Evolutionary conservation across 495 filamentous ascomycete genomes (phyloP).

Genomic region (Trichoderma reesei): DNA sequence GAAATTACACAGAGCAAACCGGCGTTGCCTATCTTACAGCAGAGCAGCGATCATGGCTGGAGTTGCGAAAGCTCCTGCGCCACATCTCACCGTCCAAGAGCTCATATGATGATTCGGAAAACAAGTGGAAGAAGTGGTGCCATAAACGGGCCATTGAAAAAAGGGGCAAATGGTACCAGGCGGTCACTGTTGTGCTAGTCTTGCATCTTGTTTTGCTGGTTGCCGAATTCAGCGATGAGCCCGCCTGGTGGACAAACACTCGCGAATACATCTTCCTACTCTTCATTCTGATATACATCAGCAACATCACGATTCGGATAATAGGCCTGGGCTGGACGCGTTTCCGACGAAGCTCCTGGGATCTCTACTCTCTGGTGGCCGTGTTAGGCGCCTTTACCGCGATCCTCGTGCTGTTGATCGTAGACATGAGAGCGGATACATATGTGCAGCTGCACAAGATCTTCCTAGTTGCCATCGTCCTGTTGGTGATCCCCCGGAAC

Average conservation of each 20-base stretch:
- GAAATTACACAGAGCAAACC: constrained; percentile 97
- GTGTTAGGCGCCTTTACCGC: constrained; percentile 78
- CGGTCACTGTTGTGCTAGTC: constrained; percentile 66
- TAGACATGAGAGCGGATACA: constrained; percentile 41
- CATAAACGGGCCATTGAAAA: constrained; percentile 92
- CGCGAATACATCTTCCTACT: constrained; percentile 70
- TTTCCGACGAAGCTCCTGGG: constrained; percentile 91
- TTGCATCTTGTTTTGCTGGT: constrained; percentile 77
- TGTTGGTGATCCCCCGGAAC: constrained; percentile 91
- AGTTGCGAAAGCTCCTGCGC: constrained; percentile 82
- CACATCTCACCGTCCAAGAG: constrained; percentile 92
- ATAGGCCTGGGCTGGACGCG: constrained; percentile 86
- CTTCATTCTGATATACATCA: constrained; percentile 78
- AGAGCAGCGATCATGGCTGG: constrained; percentile 94
- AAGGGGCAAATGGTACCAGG: constrained; percentile 82
- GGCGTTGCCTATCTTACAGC: constrained; percentile 94
- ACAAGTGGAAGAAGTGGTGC: constrained; percentile 77
- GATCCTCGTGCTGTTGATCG: constrained; percentile 59
- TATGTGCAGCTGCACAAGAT: constrained; percentile 82
- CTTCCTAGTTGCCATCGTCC: constrained; percentile 81
- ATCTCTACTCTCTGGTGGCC: constrained; percentile 75
- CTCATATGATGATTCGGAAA: constrained; percentile 60
- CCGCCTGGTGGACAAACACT: constrained; percentile 50
- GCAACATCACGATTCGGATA: constrained; percentile 76
- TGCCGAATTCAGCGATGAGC: constrained; percentile 74